Base-by-base conservation (phyloP, 1,139 yeast species). In the Tardiomyces digboiensis region DNA sequence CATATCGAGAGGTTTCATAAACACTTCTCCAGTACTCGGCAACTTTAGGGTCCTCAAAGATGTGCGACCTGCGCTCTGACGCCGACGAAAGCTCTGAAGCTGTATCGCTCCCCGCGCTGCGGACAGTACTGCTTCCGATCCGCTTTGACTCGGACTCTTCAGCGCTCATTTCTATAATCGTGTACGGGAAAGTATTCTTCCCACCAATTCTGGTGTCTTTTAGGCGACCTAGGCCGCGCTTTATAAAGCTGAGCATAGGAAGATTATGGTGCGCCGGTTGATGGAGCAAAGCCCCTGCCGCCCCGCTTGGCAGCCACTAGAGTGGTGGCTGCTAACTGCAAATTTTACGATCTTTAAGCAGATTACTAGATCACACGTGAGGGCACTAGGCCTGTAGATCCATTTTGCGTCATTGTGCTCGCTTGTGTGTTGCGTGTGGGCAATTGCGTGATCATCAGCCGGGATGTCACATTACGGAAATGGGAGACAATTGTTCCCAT, bases 1-100 rank as follows among this genome's bases (percentile, higher is more conserved):
- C 80, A 49, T 75, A 75, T 18, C 60, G 44, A 8, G 70, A 58
- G 1, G 58, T 52, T 29, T 74, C 75, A 52, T 75, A 74, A 6
- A 73, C 41, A 1, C 61, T 50, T 3, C 62, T 49, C 51, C 70
- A 75, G 50, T 66, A 61, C 29, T 65, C 64, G 1, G 72, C 75
- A 7, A 70, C 64, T 8, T 54, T 53, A 0, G 75, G 72, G 48
- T 76, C 75, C 23, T 49, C 49, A 43, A 58, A 65, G 13, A 44
- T 42, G 38, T 51, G 33, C 16, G 33, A 5, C 33, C 14, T 26
- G 33, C 33, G 33, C 5, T 26, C 8, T n/a, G 33, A 13, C 16
- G 12, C 14, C 3, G 33, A 26, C 33, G 33, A 5, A 4, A 26
- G 33, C 33, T 26, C 33, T 16, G 33, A 26, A 16, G 33, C 33